Evolutionary conservation across 495 filamentous ascomycete genomes (phyloP), one percentile per base, ranked within the genome.

Genomic region (Glutinoglossum americanum): DNA sequence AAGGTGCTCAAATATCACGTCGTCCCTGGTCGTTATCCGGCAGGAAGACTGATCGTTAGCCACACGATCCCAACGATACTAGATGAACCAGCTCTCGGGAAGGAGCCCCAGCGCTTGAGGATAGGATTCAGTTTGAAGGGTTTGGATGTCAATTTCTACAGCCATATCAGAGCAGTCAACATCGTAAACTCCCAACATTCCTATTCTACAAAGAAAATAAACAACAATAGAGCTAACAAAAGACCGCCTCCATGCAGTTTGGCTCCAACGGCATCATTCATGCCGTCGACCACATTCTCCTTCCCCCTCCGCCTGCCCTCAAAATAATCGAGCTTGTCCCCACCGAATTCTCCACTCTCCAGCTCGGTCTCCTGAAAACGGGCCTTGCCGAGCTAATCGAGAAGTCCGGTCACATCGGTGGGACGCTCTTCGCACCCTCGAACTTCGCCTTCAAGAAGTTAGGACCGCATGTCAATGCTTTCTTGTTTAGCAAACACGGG

Each of bases 231-330:
- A 17, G 54, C 48, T 61, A 19, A 45, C 62, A n/a, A 53, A n/a
- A 9, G 3, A n/a, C 13, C 23, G 55, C 54, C 45, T 26, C 35
- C 7, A 9, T 39, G 35, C 48, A 79, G 74, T 72, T 73, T 62
- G 75, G 70, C 32, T 76, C 76, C 48, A 94, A 94, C 69, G 89
- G 89, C 54, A 69, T 92, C 7, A 78, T 94, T 65, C 88, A 94
- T 71, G 80, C 74, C 57, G 66, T 94, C 56, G 76, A 86, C 69
- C 69, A 65, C 57, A 69, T 89, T 57, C 75, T 96, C 30, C 61
- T 89, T 30, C 87, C 86, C 9, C 89, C 89, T 11, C 82, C 83
- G 0, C 66, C 68, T 0, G 72, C 74, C 17, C 65, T 73, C 37
- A 72, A 72, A 4, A 71, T 85, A 9, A 72, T 94, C 61, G 71